Evolutionary conservation across 108 stramenopile species (phyloP), one percentile per base, ranked within the genome.

Genomic region (Stephanodiscus minutulus): DNA sequence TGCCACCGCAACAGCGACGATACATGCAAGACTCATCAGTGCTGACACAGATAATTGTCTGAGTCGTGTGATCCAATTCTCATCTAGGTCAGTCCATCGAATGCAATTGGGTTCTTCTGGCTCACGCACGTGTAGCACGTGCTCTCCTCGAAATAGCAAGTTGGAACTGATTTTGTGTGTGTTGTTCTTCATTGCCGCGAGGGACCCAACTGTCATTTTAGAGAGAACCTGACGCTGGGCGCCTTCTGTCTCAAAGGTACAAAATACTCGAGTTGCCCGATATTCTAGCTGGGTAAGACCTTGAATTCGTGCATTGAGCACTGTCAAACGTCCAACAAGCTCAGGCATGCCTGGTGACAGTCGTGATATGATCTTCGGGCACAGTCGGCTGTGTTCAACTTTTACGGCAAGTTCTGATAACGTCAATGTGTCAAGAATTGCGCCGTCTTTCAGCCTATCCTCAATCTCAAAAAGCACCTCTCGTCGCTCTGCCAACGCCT

Each of bases 231-330:
- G 47, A n/a, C 96, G 85, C 68, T 96, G 96, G 27, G 56, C 76
- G 3, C 44, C 73, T 81, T 96, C 93, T 20, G 85, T 92, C 69
- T 95, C 93, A 70, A 97, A 97, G 10, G 89, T 97, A 54, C 91
- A 66, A 69, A 91, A 96, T 6, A 96, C 91, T 27, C 83, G 79
- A 12, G 87, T 88, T 11, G 84, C 87, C 11, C 85, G 85, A 46
- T 88, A 94, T 9, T 86, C 71, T 49, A 83, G 81, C 50, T 92
- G 89, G 13, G 91, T 80, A 61, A 92, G 75, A 28, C 88, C 89
- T 61, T 88, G 82, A 22, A 91, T 86, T 60, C 74, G 81, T 41
- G 84, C 82, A 61, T 82, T 87, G 52, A 91, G 73, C 22, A 82
- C 86, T 4, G 84, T 86, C 35, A 87, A 43, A 9, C 83, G 80